These are phyloP conservation scores for Hortaea werneckii DNA, from an alignment of 2,329 filamentous ascomycete species.

Conservation along the genomic window DNA sequence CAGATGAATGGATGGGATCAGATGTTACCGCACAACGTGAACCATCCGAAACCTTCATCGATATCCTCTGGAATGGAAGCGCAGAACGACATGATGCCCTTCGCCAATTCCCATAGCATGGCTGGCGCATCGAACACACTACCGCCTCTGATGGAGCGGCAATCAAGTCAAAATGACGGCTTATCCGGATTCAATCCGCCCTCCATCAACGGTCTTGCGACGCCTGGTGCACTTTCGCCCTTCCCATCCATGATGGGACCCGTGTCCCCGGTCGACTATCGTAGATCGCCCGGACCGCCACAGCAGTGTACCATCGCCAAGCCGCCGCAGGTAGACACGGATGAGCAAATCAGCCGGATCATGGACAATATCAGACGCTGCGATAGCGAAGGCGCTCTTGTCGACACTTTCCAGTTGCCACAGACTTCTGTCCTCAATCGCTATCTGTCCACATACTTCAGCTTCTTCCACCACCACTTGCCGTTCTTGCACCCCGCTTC, in stretches of 20 bases:
- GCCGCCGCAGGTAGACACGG: constrained; percentile 70
- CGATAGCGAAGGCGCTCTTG: constrained; percentile 71
- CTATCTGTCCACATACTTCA: constrained; percentile 92
- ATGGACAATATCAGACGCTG: constrained; percentile 74
- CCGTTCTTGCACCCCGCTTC: constrained; percentile 91
- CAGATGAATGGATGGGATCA: constrained; percentile 80
- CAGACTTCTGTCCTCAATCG: constrained; percentile 72
- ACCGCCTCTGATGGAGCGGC: constrained; percentile 54
- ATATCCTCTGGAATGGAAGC: constrained; percentile 43
- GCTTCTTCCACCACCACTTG: constrained; percentile 90
- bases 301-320: constrained; percentile 55
- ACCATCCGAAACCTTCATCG: constrained; percentile 64
- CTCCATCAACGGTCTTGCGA: constrained; percentile 56
- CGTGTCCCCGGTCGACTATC: constrained; percentile 58
- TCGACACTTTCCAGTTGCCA: constrained; percentile 83
- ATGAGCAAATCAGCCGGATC: constrained; percentile 77
- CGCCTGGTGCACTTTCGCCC: constrained; percentile 64
- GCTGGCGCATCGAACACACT: constrained; percentile 36
- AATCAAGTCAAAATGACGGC: constrained; percentile 32
- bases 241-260: constrained; percentile 58
- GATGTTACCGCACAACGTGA: constrained; percentile 61
- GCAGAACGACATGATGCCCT: constrained; percentile 45
- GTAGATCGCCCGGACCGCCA: constrained; percentile 56
- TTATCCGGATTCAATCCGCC: constrained; percentile 53
- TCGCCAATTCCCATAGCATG: constrained; percentile 14